A percentile compares a stretch with the other conserved stretches of the same genome.
Conservation (phyloP, 2,329 filamentous ascomycete genomes). For the Mariannaea sp. region DNA sequence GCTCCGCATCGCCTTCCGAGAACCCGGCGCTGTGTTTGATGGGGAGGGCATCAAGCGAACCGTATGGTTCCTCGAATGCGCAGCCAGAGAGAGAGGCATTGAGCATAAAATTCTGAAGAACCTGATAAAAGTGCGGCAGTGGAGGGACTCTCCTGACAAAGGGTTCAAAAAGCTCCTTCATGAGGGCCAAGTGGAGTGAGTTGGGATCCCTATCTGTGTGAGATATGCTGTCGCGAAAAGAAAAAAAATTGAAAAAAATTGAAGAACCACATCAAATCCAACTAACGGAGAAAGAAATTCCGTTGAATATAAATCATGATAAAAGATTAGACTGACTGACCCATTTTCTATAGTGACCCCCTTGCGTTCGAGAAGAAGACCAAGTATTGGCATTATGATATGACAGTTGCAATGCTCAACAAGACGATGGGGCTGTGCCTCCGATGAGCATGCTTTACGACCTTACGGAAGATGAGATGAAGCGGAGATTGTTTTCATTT, state of each 20-base stretch:
- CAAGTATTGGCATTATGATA: constrained; percentile 66
- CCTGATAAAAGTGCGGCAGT: constrained; percentile 51
- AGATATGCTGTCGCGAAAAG: neutral
- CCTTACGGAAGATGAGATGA: no score
- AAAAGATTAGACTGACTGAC: constrained; percentile 1
- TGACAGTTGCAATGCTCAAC: constrained; percentile 74
- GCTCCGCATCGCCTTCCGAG: constrained; percentile 63
- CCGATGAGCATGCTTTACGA: constrained; percentile 38
- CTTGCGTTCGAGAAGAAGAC: constrained; percentile 31
- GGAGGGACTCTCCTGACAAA: constrained; percentile 17
- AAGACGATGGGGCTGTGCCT: constrained; percentile 71
- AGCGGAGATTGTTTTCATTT: no score
- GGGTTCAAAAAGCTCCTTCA: constrained; percentile 29
- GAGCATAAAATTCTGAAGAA: constrained; percentile 77
- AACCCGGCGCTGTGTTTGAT: constrained; percentile 52
- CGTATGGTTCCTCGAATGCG: constrained; percentile 70
- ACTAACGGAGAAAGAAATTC: no score
- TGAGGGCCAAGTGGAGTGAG: constrained; percentile 36
- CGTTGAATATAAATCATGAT: no score
- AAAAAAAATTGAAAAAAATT: neutral
- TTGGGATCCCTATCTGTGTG: neutral
- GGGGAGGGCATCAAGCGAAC: constrained; percentile 64
- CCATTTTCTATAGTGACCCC: constrained; percentile 19
- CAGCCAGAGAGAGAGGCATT: constrained; percentile 64
- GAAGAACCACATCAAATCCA: no score